Conservation (phyloP, 1,284 basidiomycete genomes). For the Waitea zeae region DNA sequence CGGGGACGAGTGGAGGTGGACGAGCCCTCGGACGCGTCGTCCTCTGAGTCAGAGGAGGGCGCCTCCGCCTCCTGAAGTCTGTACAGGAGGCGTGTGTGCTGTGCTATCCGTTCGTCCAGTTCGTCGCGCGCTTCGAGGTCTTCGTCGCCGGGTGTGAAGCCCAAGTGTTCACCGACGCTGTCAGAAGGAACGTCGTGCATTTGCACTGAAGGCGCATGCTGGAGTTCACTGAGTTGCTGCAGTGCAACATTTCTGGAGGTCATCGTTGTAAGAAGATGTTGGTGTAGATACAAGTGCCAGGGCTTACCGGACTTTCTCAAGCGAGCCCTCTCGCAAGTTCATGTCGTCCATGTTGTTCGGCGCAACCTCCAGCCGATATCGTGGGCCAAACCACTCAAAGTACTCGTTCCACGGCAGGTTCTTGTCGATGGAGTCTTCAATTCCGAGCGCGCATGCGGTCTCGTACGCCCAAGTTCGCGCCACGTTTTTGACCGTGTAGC, state of each 20-base stretch:
- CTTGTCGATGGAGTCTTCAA: constrained; percentile 61
- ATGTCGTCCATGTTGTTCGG: constrained; percentile 91
- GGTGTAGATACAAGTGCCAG: constrained; percentile 1
- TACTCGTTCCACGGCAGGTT: constrained; percentile 92
- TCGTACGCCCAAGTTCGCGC: constrained; percentile 94
- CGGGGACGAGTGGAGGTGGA: constrained; percentile 15
- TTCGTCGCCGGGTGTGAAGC: constrained; percentile 23
- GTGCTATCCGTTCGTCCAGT: constrained; percentile 49
- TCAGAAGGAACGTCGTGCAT: constrained; percentile 74
- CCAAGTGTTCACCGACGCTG: constrained; percentile 44
- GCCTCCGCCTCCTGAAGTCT: constrained; percentile 35
- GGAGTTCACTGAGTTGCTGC: constrained; percentile 63
- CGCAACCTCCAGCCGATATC: constrained; percentile 85
- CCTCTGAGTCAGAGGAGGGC: constrained; percentile 27
- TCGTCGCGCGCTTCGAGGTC: constrained; percentile 30
- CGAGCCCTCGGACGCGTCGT: constrained; percentile 20
- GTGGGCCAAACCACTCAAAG: constrained; percentile 95
- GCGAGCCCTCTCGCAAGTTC: constrained; percentile 68
- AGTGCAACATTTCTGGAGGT: constrained; percentile 44
- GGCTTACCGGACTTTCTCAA: constrained; percentile 64
- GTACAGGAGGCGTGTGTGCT: constrained; percentile 48
- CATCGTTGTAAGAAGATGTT: constrained; percentile 4
- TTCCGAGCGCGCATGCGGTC: constrained; percentile 83
- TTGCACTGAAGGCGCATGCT: constrained; percentile 74
- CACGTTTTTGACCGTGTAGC: constrained; percentile 95